phyloP scores from a whole-genome alignment of 2,329 filamentous ascomycete genomes.

The Microcera coccophila region DNA sequence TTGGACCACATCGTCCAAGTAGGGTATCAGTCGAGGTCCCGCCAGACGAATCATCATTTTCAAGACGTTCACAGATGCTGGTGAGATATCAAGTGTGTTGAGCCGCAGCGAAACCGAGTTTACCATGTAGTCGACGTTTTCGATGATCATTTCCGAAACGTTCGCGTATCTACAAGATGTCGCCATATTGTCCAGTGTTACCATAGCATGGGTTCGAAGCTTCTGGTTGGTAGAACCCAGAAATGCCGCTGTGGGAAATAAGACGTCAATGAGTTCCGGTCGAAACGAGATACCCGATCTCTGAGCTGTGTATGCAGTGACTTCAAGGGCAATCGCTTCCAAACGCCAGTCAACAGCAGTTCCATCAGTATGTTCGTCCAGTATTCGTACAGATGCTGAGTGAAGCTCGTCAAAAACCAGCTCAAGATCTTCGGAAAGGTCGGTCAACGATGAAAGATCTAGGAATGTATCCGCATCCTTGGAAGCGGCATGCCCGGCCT shows the following conservation, averaged over 20 bases:
- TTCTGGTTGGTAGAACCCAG: constrained; percentile 66
- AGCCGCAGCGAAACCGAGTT: constrained; percentile 86
- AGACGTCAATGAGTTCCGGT: constrained; percentile 79
- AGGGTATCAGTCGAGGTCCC: constrained; percentile 76
- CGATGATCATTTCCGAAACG: constrained; percentile 75
- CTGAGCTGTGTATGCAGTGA: constrained; percentile 70
- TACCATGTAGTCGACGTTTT: constrained; percentile 94
- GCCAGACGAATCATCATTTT: constrained; percentile 91
- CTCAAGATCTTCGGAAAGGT: constrained; percentile 41
- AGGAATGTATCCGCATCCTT: constrained; percentile 64
- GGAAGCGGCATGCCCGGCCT: constrained; percentile 49
- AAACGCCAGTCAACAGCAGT: constrained; percentile 63
- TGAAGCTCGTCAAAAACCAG: constrained; percentile 62
- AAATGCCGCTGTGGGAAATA: constrained; percentile 89
- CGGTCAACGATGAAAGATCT: constrained; percentile 42
- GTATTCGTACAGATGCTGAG: constrained; percentile 59
- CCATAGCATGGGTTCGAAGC: constrained; percentile 77
- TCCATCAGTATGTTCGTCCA: constrained; percentile 53
- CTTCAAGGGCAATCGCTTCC: constrained; percentile 76
- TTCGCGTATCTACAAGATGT: constrained; percentile 67
- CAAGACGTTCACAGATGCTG: constrained; percentile 83
- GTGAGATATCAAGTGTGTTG: constrained; percentile 88
- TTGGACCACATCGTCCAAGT: constrained; percentile 84
- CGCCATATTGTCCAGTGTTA: constrained; percentile 77
- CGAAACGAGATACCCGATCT: constrained; percentile 66